Evolutionary conservation across 1,139 yeast species (phyloP).

Genomic region (Scheffersomyces segobiensis): DNA sequence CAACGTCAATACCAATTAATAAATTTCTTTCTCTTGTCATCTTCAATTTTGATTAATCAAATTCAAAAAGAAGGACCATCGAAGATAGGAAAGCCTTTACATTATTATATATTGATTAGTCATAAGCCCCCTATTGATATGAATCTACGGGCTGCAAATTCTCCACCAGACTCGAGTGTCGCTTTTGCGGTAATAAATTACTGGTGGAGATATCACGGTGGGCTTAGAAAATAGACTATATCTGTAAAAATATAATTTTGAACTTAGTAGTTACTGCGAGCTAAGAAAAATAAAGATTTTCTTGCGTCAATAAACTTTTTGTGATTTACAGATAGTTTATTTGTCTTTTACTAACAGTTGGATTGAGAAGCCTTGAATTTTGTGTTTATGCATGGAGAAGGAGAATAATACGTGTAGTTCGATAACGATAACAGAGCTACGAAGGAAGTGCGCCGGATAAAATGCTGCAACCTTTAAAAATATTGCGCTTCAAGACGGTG

Average conservation of each 20-base stretch:
- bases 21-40: not conserved
- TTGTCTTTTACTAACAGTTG: not conserved
- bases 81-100: not conserved
- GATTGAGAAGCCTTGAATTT: not conserved
- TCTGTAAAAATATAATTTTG: no score
- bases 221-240: not conserved
- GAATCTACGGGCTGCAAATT: not conserved
- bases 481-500: not conserved
- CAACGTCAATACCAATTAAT: conserved; percentile 46
- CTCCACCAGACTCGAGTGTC: not conserved
- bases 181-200: no score
- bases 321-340: no score
- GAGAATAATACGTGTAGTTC: no score
- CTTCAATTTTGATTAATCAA: not conserved
- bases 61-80: not conserved
- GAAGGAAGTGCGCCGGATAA: not conserved
- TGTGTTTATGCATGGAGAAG: not conserved
- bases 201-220: not conserved
- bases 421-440: no score
- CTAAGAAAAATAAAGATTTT: no score
- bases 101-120: not conserved
- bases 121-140: not conserved
- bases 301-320: no score
- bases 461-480: no score
- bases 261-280: not conserved